phyloP scores from a whole-genome alignment of 495 filamentous ascomycete species.

The Rusavskia elegans region DNA sequence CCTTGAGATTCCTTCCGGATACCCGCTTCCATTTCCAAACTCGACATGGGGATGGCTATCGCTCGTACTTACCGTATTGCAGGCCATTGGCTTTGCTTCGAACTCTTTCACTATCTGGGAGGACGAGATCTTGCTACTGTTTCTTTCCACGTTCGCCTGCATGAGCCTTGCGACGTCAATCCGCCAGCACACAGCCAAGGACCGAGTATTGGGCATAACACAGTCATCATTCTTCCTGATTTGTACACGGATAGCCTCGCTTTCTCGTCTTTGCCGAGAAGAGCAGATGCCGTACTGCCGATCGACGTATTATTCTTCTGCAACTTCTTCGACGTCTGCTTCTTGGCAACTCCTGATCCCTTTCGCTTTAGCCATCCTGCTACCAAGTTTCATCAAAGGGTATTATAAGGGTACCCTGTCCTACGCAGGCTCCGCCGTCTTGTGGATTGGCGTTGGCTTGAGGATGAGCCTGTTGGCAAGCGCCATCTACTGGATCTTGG shows the following conservation, averaged over 20 bases:
- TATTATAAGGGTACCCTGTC: constrained; percentile 65
- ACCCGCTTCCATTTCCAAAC: constrained; percentile 45
- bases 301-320: constrained; percentile 89
- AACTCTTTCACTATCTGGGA: constrained; percentile 99
- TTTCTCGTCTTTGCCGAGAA: constrained; percentile 88
- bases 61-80: constrained; percentile 60
- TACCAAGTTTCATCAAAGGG: constrained; percentile 63
- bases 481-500: constrained; percentile 76
- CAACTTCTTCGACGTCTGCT: constrained; percentile 80
- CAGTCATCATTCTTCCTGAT: constrained; percentile 74
- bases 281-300: constrained; percentile 96
- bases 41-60: constrained; percentile 79
- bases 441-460: constrained; percentile 73
- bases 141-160: constrained; percentile 75
- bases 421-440: constrained; percentile 66
- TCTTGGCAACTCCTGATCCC: constrained; percentile 79
- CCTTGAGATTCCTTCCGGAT: constrained; percentile 28
- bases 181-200: constrained; percentile 40
- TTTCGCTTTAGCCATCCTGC: constrained; percentile 50
- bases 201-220: constrained; percentile 59
- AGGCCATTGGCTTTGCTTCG: constrained; percentile 82
- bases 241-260: constrained; percentile 66
- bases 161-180: constrained; percentile 56
- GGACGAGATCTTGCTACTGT: constrained; percentile 84
- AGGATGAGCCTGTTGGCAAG: constrained; percentile 58